Evolutionary conservation across 2,329 filamentous ascomycete genomes (phyloP).

Genomic region (Zelopaecilomyces penicillatus): DNA sequence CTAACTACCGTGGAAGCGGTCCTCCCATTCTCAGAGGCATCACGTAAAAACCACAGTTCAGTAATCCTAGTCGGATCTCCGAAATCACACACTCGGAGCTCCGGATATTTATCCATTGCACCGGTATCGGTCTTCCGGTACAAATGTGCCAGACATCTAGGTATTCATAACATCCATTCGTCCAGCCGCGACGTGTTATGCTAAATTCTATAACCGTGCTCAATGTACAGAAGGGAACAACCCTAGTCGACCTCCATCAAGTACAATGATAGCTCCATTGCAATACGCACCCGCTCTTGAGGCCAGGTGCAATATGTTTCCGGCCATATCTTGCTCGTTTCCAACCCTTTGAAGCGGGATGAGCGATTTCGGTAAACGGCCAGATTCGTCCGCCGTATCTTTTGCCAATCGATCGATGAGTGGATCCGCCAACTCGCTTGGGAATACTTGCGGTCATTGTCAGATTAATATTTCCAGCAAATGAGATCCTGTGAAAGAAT

Average conservation of each 20-base stretch:
- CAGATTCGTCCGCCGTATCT: constrained; percentile 18
- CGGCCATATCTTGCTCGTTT: constrained; percentile 52
- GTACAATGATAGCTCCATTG: constrained; percentile 54
- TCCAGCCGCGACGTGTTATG: no score
- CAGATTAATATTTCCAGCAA: neutral
- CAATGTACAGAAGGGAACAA: constrained; percentile 48
- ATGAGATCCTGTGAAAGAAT: constrained; percentile 3
- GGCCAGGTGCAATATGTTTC: constrained; percentile 56
- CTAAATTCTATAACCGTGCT: neutral
- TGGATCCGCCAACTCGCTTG: constrained; percentile 50
- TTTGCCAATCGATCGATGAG: constrained; percentile 34
- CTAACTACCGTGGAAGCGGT: no score
- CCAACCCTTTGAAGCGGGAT: constrained; percentile 54
- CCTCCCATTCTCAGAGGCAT: no score
- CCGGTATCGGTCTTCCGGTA: no score
- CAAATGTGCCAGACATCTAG: no score
- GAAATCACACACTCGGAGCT: no score
- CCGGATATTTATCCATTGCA: no score
- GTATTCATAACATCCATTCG: no score
- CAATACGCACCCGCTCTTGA: constrained; percentile 56
- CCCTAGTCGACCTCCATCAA: constrained; percentile 54
- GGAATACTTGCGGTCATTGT: constrained; percentile 38
- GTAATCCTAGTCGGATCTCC: no score
- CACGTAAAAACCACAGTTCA: no score
- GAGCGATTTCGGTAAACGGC: constrained; percentile 29